These are phyloP conservation scores for Agaricus sinodeliciosus DNA, from an alignment of 768 basidiomycete genomes.

Conservation along the genomic window DNA sequence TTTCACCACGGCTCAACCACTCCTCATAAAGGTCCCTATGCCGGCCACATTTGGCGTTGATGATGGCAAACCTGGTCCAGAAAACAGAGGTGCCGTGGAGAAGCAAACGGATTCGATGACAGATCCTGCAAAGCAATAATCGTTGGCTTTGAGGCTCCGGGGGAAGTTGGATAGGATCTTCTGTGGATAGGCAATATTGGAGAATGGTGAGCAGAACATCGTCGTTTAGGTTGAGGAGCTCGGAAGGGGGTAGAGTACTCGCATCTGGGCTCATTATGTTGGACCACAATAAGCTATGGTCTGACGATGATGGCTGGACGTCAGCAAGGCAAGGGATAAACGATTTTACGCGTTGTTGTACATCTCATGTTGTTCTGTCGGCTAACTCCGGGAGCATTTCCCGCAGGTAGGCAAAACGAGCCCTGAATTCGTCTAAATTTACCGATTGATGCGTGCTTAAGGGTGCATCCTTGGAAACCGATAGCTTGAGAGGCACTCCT, in stretches of 20 bases:
- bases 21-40: not conserved
- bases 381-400: no score
- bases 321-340: not conserved
- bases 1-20: not conserved
- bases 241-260: not conserved
- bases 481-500: no score
- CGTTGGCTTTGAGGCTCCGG: not conserved
- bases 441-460: no score
- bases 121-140: conserved; percentile 4
- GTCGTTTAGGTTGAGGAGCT: not conserved
- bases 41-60: not conserved
- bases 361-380: conserved; percentile 3
- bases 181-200: not conserved
- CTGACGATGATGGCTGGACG: not conserved
- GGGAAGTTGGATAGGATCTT: not conserved
- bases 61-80: conserved; percentile 5
- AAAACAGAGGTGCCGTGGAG: not conserved
- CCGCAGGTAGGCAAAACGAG: no score
- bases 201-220: conserved; percentile 4
- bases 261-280: not conserved
- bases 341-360: not conserved
- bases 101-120: not conserved
- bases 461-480: no score
- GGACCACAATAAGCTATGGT: no score
- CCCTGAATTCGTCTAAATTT: no score